Percentiles rank a stretch among this genome's conserved stretches.
These are phyloP conservation scores for Acer yangbiense DNA, from an alignment of 345 rosid genomes.

Conservation along the genomic window DNA sequence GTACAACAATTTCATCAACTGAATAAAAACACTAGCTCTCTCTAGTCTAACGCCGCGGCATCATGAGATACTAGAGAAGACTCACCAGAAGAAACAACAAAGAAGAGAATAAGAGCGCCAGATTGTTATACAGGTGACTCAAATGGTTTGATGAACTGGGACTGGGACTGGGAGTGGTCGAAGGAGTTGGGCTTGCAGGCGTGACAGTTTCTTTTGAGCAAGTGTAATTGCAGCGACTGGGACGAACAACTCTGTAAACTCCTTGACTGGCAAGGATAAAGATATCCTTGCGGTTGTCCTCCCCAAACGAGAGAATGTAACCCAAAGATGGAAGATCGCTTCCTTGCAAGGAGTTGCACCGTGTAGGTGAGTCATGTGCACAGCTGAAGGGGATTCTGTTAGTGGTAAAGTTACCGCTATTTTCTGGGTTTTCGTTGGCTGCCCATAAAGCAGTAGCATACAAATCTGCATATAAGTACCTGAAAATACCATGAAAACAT, in stretches of 20 bases:
- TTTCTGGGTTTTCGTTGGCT: conserved; percentile 59
- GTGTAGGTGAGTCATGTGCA: conserved; percentile 68
- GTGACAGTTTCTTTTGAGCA: conserved; percentile 75
- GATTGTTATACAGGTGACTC: conserved; percentile 11
- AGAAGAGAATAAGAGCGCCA: conserved; percentile 37
- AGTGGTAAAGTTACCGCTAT: conserved; percentile 74
- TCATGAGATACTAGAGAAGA: conserved; percentile 24
- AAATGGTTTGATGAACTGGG: conserved; percentile 30
- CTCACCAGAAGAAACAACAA: conserved; percentile 41
- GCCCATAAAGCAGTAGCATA: conserved; percentile 74
- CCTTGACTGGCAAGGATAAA: conserved; percentile 66
- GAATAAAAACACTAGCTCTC: neutral
- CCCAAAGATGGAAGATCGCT: conserved; percentile 56
- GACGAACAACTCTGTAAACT: conserved; percentile 76
- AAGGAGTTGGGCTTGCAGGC: conserved; percentile 37
- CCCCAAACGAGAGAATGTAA: conserved; percentile 79
- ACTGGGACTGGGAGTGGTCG: conserved; percentile 40
- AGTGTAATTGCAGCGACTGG: conserved; percentile 77
- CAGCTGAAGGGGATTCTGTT: conserved; percentile 60
- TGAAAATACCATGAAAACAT: conserved; percentile 25
- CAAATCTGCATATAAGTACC: conserved; percentile 88
- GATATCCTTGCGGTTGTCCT: conserved; percentile 80
- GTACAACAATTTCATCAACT: neutral
- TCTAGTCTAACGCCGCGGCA: neutral
- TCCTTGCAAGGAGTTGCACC: conserved; percentile 57